Evolutionary conservation across 169 alveolate genomes (phyloP), one percentile per base, ranked within the genome.

Genomic region (Toxoplasma gondii): DNA sequence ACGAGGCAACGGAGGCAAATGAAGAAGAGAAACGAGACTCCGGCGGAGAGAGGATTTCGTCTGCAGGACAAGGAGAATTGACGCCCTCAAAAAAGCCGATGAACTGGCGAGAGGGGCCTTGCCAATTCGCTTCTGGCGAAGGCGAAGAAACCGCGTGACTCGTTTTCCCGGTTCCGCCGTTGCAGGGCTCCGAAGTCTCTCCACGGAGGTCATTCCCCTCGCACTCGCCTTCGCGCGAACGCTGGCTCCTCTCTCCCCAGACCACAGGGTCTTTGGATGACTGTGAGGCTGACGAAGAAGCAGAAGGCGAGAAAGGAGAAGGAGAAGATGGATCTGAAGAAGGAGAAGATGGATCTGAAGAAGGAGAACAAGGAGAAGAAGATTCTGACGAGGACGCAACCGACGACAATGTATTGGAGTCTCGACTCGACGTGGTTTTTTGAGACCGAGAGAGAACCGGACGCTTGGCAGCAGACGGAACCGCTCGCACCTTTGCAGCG

Each of bases 81-180:
- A 78, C 43, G n/a, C 86, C 86, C n/a, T 78, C 86, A n/a, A 78
- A 78, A n/a, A 19, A 78, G 49, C 86, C 86, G 39, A 78, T 45
- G 24, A 78, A 38, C 31, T n/a, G 49, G 22, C 86, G 86, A 10
- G 86, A n/a, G 10, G 86, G 43, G 10, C 27, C 86, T 16, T 19
- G 44, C 9, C 24, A 27, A 31, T 19, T 27, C 74, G 24, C 74
- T 16, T 16, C 74, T 64, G 74, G 74, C n/a, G 31, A 4, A 16
- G 29, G 22, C n/a, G 67, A 53, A 53, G 74, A 64, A 64, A 64
- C n/a, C 74, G 74, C n/a, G 74, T 31, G 74, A 22, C 29, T 64
- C 5, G n/a, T 19, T 4, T 31, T 64, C 22, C 74, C 22, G 58
- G 4, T 4, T 4, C 58, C 12, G 58, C 58, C 58, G 58, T 12